Evolutionary conservation across 495 filamentous ascomycete genomes (phyloP), one percentile per base, ranked within the genome.

Genomic region (Aspergillus biplanus): DNA sequence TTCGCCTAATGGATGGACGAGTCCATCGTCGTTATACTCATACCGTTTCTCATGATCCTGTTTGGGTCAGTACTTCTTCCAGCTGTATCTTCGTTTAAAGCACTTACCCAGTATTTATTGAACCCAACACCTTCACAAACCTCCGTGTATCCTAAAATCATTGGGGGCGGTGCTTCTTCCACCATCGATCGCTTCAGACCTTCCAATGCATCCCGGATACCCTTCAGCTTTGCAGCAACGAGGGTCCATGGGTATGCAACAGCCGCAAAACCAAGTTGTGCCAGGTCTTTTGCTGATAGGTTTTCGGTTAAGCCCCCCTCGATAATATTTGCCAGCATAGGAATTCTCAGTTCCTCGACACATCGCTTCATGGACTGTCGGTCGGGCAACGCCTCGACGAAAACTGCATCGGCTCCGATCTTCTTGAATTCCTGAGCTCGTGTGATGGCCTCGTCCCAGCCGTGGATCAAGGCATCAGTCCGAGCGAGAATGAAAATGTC

Each of bases 231-330:
- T 13, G 76, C 75, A 3, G 77, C 78, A 6, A 78, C 76, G 39
- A 80, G 65, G 1, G 75, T 75, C 76, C 77, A 79, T 0, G 75
- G 77, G 49, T 79, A 80, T 0, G 76, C 76, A 21, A 78, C 78
- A 9, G 73, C 75, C 8, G 71, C 66, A 49, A 72, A 79, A 0
- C 77, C 77, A 44, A 81, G 33, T 33, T 61, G 63, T 13, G 72
- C 75, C 11, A 80, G 67, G 9, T 79, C 75, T 52, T 70, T 74
- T 0, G 74, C 74, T 0, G 77, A 75, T 4, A 79, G 55, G 42
- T 79, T 79, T 59, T 79, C 73, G 6, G 77, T 79, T 64, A 75
- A 74, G 4, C 76, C 73, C 0, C 78, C 78, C 52, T 82, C 77
- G 21, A 81, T 80, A 9, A 81, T 79, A 65, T 81, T 81, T 0